phyloP scores from a whole-genome alignment of 345 rosid species.

The Alliaria petiolata region DNA sequence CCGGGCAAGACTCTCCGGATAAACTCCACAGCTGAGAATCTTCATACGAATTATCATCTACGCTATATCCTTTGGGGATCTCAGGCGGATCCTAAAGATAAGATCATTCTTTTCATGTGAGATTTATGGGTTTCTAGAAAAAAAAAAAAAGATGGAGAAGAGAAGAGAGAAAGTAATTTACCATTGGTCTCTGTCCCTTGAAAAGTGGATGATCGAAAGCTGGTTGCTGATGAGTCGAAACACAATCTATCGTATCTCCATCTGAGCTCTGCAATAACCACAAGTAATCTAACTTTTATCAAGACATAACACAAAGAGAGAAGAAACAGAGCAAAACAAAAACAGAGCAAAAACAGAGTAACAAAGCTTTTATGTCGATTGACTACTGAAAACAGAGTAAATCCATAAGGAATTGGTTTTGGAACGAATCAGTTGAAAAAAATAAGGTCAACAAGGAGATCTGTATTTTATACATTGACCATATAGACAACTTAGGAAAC shows the following conservation, averaged over 20 bases:
- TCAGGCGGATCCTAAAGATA: slow-evolving; percentile 69
- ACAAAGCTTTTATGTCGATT: neutral
- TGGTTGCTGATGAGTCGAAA: slow-evolving; percentile 68
- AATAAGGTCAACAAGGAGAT: neutral
- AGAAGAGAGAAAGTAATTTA: slow-evolving; percentile 15
- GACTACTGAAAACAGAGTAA: slow-evolving; percentile 1
- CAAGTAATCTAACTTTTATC: too few relatives aligned
- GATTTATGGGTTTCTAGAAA: neutral
- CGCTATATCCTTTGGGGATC: slow-evolving; percentile 49
- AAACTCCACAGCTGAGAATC: slow-evolving; percentile 71
- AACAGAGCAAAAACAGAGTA: slow-evolving; percentile 5
- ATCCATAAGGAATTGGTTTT: neutral
- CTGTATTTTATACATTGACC: neutral
- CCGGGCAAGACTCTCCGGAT: slow-evolving; percentile 79
- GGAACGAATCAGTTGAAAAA: neutral
- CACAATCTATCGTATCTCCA: slow-evolving; percentile 88
- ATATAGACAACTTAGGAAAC: neutral
- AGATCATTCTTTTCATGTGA: neutral
- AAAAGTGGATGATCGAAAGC: slow-evolving; percentile 89
- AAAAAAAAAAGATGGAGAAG: neutral
- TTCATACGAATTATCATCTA: slow-evolving; percentile 32
- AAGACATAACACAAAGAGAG: neutral
- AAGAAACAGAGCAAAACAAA: neutral
- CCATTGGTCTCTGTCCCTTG: slow-evolving; percentile 69
- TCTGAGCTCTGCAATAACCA: slow-evolving; percentile 62